Percentiles rank a stretch among this genome's conserved stretches.
Evolutionary conservation across 2,329 filamentous ascomycete genomes (phyloP).

Genomic region (Sporothrix variecibatus): DNA sequence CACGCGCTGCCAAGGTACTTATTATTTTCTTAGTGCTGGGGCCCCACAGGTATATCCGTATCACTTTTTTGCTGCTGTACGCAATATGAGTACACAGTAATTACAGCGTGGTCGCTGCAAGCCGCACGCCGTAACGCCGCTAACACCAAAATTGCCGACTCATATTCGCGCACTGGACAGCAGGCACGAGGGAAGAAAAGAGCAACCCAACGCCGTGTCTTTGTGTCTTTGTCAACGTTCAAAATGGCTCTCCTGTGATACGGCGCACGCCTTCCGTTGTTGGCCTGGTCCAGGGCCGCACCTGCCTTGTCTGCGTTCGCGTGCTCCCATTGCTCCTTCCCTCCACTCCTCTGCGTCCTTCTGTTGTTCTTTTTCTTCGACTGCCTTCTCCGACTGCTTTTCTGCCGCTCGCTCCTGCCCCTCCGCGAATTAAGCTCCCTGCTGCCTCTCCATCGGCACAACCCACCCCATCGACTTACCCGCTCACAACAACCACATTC

Average conservation of each 20-base stretch:
- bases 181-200: conserved; percentile 3
- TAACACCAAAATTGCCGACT: conserved; percentile 24
- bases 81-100: neutral
- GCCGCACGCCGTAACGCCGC: conserved; percentile 15
- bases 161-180: conserved; percentile 18
- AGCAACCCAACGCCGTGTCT: neutral
- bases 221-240: neutral
- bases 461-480: conserved; percentile 17
- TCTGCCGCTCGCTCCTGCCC: conserved; percentile 18
- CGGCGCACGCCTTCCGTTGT: conserved; percentile 14
- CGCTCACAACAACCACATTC: conserved; percentile 11
- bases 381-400: neutral
- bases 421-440: conserved; percentile 29
- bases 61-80: conserved; percentile 3
- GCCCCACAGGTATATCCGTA: conserved; percentile 16
- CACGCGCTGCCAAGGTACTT: conserved; percentile 16
- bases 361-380: neutral
- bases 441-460: conserved; percentile 18
- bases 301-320: conserved; percentile 6
- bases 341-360: neutral
- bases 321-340: conserved; percentile 14
- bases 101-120: neutral
- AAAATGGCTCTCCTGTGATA: conserved; percentile 13
- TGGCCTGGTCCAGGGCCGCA: neutral
- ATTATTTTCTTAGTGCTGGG: neutral